phyloP scores from a whole-genome alignment of 768 basidiomycete species.

The Cystobasidium ongulense region DNA sequence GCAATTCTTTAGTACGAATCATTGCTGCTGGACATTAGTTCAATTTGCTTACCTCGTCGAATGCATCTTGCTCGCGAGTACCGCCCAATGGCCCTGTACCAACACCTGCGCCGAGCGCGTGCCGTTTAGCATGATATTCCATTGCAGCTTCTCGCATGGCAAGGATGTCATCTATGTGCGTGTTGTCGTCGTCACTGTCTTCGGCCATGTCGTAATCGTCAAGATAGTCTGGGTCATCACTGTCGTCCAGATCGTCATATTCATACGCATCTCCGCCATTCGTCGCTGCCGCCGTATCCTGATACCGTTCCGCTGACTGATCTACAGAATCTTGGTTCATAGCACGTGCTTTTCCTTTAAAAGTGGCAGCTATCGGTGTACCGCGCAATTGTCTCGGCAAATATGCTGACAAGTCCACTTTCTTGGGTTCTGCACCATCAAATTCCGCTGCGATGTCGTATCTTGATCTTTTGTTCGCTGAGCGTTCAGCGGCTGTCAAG shows the following conservation, averaged over 20 bases:
- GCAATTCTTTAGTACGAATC: too few relatives aligned
- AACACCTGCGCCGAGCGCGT: conserved; percentile 21
- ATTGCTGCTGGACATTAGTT: too few relatives aligned
- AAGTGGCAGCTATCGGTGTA: neutral
- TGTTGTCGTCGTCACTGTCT: conserved; percentile 20
- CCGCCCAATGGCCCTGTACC: conserved; percentile 24
- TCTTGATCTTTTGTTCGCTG: neutral
- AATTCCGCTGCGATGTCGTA: neutral
- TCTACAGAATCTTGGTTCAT: neutral
- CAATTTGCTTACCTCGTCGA: conserved; percentile 10
- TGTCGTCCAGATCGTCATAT: conserved; percentile 1
- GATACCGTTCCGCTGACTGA: neutral
- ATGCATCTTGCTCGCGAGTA: neutral
- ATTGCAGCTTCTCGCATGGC: conserved; percentile 26
- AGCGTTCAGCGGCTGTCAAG: conserved; percentile 18
- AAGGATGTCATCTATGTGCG: conserved; percentile 26
- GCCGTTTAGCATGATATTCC: conserved; percentile 23
- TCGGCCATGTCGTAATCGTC: conserved; percentile 11
- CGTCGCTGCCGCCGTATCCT: neutral
- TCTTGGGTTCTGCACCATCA: conserved; percentile 15
- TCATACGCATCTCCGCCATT: neutral
- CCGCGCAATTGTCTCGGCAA: conserved; percentile 3
- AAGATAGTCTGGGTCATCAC: neutral
- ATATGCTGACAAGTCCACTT: conserved; percentile 25
- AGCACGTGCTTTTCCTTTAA: conserved; percentile 6